Evolutionary conservation across 148 eudicot species (phyloP), one percentile per base, ranked within the genome.

Genomic region (Fagopyrum homotropicum): DNA sequence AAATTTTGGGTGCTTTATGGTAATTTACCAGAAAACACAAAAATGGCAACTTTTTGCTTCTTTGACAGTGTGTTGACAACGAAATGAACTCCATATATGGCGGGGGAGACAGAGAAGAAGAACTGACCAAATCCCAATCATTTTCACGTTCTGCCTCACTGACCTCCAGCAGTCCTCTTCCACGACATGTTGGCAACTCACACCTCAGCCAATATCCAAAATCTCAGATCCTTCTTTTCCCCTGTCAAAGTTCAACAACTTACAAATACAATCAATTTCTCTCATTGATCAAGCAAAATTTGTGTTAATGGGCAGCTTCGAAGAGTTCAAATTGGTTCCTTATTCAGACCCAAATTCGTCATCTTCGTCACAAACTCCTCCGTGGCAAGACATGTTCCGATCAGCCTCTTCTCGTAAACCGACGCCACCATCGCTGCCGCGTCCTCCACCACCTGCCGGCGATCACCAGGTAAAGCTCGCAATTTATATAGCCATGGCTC

Each of bases 401-500:
- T 88, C 97, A 9, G 97, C 92, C 9, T 88, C 97, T 0, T 40
- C 72, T 8, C 70, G 91, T 0, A 86, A 86, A 50, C 91, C 69
- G 73, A 69, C 77, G 29, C n/a, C 51, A 72, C 81, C 84, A 54
- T 61, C 73, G 72, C 82, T 14, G 51, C 82, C 72, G 80, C 88
- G 5, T 75, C 80, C 3, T 63, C 75, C 16, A n/a, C 82, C 52
- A 40, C 73, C 66, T 3, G 26, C 81, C 50, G 83, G 82, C 15
- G 96, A 88, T 76, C 85, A 89, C 1, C 97, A 90, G 82, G 96
- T 92, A 14, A 83, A 89, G 6, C 82, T 95, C 22, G 90, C 98
- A 10, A 80, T 92, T 22, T 95, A 88, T 83, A 89, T 95, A 77
- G 90, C 96, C 71, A 90, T 92, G 93, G 98, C 98, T 26, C 97